Conservation (phyloP, 345 rosid species). For the Salix arbutifolia region DNA sequence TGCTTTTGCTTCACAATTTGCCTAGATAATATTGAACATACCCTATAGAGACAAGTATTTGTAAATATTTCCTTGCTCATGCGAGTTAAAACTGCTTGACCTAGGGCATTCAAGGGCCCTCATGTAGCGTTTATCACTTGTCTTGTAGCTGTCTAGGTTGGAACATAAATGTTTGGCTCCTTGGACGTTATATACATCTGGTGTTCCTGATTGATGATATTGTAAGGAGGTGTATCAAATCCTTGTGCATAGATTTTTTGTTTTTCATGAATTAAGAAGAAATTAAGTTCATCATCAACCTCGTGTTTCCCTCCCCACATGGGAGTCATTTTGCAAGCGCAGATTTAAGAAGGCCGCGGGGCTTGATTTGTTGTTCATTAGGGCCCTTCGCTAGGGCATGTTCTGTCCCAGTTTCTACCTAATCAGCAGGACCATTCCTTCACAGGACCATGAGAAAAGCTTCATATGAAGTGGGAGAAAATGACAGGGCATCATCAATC, state of each 20-base stretch:
- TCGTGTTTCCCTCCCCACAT: constrained; percentile 3
- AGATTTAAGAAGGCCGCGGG: background rate
- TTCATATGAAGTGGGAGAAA: constrained; percentile 24
- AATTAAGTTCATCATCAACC: background rate
- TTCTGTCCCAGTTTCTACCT: constrained; percentile 15
- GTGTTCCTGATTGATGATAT: background rate
- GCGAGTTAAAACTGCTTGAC: background rate
- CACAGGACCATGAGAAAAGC: constrained; percentile 26
- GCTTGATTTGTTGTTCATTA: constrained; percentile 9
- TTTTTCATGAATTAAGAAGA: constrained; percentile 13
- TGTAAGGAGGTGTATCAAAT: background rate
- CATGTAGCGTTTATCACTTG: constrained; percentile 10
- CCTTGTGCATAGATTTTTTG: background rate
- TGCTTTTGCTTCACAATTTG: constrained; percentile 4
- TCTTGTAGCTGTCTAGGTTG: constrained; percentile 31
- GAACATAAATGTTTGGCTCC: background rate
- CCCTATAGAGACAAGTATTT: background rate
- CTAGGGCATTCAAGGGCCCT: constrained; percentile 30
- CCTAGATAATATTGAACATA: background rate
- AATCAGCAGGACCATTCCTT: constrained; percentile 15
- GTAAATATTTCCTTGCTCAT: background rate
- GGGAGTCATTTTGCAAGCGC: constrained; percentile 6
- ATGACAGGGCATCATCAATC: constrained; percentile 33
- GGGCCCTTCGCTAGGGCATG: constrained; percentile 1
- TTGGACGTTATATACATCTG: background rate